A percentile compares a stretch with the other conserved stretches of the same genome.
Conservation (phyloP, 2,329 filamentous ascomycete genomes). For the Alternaria hordeiaustralica region DNA sequence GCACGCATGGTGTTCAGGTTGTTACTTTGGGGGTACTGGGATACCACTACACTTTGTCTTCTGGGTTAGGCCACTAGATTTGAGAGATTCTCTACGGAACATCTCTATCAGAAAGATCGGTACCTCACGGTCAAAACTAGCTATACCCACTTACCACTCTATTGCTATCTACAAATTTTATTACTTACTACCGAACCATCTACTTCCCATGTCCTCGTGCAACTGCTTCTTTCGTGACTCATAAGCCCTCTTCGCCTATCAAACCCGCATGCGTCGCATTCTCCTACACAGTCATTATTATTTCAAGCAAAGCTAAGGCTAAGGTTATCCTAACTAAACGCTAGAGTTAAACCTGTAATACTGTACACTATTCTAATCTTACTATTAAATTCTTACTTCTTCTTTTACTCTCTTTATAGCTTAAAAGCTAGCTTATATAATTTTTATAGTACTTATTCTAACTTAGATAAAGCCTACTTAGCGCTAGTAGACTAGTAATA, state of each 20-base stretch:
- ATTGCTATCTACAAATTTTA: conserved; percentile 28
- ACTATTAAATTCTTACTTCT: too few relatives aligned
- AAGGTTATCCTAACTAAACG: too few relatives aligned
- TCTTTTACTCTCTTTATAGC: too few relatives aligned
- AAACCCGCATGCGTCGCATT: conserved; percentile 6
- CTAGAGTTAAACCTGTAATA: too few relatives aligned
- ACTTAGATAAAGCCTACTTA: too few relatives aligned
- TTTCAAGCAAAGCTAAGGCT: too few relatives aligned
- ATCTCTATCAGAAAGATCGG: conserved; percentile 22
- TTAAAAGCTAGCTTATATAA: too few relatives aligned
- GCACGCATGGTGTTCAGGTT: conserved; percentile 28
- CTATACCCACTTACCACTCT: conserved; percentile 31
- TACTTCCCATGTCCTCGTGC: neutral
- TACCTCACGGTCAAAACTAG: conserved; percentile 42
- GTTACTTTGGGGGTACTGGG: conserved; percentile 17
- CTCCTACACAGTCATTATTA: neutral
- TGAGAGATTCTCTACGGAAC: conserved; percentile 24
- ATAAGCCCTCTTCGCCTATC: neutral
- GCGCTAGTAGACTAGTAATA: too few relatives aligned
- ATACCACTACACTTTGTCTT: conserved; percentile 21
- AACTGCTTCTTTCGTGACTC: neutral
- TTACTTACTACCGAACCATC: conserved; percentile 6
- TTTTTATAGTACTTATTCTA: too few relatives aligned
- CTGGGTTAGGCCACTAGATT: conserved; percentile 28
- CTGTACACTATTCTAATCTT: too few relatives aligned